phyloP scores from a whole-genome alignment of 345 rosid species.

The Citrus mangshanensis region DNA sequence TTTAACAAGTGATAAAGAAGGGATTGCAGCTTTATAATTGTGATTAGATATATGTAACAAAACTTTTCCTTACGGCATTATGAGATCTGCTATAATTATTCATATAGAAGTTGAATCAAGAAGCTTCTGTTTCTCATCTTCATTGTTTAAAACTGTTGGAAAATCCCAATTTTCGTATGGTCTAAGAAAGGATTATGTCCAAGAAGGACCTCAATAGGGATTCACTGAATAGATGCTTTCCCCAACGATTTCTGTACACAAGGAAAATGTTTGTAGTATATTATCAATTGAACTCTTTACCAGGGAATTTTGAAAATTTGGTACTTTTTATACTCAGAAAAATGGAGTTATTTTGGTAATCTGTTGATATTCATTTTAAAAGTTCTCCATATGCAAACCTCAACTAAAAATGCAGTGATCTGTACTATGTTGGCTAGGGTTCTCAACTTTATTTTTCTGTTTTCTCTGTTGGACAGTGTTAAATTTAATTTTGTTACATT shows the following conservation, averaged over 20 bases:
- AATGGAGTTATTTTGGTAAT: neutral
- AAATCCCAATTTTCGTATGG: neutral
- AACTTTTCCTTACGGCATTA: neutral
- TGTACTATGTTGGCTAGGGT: neutral
- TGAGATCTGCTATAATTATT: neutral
- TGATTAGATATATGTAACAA: neutral
- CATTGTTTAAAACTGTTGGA: neutral
- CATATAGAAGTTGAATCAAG: neutral
- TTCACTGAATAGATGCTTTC: neutral
- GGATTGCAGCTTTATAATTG: neutral
- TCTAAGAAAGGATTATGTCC: neutral
- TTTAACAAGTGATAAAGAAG: neutral
- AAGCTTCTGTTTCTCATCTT: neutral
- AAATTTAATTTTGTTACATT: constrained; percentile 4
- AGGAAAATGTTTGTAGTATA: no score
- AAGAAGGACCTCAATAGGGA: neutral
- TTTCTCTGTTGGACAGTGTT: neutral
- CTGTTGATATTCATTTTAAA: neutral
- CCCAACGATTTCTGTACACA: neutral
- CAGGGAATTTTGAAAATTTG: neutral
- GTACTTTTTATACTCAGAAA: neutral
- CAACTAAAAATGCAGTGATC: neutral
- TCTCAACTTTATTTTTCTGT: neutral
- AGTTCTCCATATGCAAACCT: neutral
- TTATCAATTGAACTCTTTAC: no score